A percentile compares a stretch with the other conserved stretches of the same genome.
Evolutionary conservation across 257 asterid genomes (phyloP).

Genomic region (Primulina tabacum): DNA sequence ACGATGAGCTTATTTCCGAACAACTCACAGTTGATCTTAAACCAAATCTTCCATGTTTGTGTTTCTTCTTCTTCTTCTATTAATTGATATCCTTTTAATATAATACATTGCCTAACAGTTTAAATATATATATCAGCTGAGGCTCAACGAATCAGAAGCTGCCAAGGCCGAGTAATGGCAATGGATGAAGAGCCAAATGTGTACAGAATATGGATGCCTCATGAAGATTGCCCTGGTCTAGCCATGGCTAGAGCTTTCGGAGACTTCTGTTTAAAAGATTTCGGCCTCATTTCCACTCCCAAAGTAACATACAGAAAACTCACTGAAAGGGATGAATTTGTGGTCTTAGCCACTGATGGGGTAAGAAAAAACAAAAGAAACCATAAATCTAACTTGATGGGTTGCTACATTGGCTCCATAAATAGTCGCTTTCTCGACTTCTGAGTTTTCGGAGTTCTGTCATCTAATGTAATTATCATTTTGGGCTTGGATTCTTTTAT

Average conservation of each 20-base stretch:
- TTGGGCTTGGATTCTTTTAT: background rate
- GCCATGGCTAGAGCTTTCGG: slow-evolving; percentile 97
- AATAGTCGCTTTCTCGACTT: too few relatives aligned
- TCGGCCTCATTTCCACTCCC: slow-evolving; percentile 76
- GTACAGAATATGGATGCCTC: slow-evolving; percentile 85
- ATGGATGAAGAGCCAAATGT: slow-evolving; percentile 79
- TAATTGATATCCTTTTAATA: too few relatives aligned
- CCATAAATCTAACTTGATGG: background rate
- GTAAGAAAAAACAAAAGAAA: slow-evolving; percentile 36
- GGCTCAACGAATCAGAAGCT: slow-evolving; percentile 44
- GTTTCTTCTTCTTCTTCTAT: background rate
- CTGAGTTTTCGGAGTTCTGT: background rate
- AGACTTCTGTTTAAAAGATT: slow-evolving; percentile 81
- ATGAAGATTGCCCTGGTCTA: slow-evolving; percentile 85
- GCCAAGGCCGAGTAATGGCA: slow-evolving; percentile 75
- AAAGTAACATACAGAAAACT: slow-evolving; percentile 53
- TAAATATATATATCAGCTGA: slow-evolving; percentile 44
- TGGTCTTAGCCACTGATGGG: slow-evolving; percentile 89
- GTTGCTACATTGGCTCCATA: too few relatives aligned
- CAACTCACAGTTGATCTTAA: slow-evolving; percentile 85
- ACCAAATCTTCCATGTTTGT: slow-evolving; percentile 74
- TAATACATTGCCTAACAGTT: background rate
- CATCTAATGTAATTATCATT: background rate
- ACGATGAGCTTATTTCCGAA: slow-evolving; percentile 47
- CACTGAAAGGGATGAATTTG: slow-evolving; percentile 63